Evolutionary conservation across 2,329 filamentous ascomycete genomes (phyloP).

Genomic region (Microsporum canis): DNA sequence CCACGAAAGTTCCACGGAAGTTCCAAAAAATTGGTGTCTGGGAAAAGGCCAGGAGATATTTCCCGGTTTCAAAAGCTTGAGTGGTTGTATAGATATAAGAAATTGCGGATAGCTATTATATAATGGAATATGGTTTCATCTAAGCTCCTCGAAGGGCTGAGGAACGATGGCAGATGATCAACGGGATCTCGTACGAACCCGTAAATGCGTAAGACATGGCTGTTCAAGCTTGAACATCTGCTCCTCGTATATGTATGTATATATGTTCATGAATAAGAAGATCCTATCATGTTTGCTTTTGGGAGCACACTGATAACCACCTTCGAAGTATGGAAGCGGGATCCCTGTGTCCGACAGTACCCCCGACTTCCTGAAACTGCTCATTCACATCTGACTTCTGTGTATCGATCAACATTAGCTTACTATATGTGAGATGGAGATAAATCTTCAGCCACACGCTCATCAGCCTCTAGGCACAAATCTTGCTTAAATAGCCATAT

Average conservation of each 20-base stretch:
- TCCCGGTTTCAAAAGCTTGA: neutral
- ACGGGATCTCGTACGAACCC: neutral
- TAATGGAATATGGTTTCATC: neutral
- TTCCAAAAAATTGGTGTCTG: neutral
- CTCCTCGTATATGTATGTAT: neutral
- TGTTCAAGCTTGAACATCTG: neutral
- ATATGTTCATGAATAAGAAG: neutral
- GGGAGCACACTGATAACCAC: neutral
- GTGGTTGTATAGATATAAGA: neutral
- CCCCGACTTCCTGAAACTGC: neutral
- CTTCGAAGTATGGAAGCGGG: neutral
- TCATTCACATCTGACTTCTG: neutral
- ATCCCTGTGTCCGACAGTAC: neutral
- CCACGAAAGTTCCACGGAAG: neutral
- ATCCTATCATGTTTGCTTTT: conserved; percentile 2
- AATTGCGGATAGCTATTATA: neutral
- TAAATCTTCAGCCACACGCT: neutral
- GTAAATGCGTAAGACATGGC: neutral
- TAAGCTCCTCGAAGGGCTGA: neutral
- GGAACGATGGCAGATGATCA: neutral
- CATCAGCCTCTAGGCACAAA: neutral
- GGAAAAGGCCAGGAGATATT: neutral
- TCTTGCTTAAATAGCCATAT: neutral
- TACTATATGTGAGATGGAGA: neutral
- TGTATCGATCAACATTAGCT: neutral